A percentile compares a stretch with the other conserved stretches of the same genome.
Evolutionary conservation across 2,329 filamentous ascomycete genomes (phyloP).

Genomic region (Pyricularia pennisetigena): DNA sequence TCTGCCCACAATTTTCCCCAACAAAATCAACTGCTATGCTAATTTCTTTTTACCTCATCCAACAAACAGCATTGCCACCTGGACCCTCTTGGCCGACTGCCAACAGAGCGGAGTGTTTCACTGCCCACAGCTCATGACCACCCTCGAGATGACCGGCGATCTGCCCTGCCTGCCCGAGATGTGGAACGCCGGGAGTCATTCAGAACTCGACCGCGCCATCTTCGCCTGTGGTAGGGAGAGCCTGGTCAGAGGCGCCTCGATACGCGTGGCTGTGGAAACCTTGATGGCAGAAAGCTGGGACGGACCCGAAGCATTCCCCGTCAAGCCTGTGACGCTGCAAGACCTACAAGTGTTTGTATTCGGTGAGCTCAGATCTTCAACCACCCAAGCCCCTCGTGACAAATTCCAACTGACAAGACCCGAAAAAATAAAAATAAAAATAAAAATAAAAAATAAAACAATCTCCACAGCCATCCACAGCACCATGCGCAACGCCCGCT

Average conservation of each 20-base stretch:
- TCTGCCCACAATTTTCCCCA: too few species aligned
- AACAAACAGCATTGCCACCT: conserved; percentile 16
- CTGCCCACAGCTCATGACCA: conserved; percentile 12
- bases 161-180: conserved; percentile 14
- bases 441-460: background rate
- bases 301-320: background rate
- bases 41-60: too few species aligned
- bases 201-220: conserved; percentile 10
- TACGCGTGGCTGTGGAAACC: conserved; percentile 1
- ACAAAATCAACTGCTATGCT: too few species aligned
- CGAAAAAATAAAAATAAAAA: too few species aligned
- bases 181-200: conserved; percentile 14
- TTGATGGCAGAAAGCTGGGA: background rate
- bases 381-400: background rate
- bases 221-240: background rate
- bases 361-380: background rate
- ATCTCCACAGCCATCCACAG: conserved; percentile 3
- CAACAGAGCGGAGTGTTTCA: conserved; percentile 17
- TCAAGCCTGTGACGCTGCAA: background rate
- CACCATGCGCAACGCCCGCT: conserved; percentile 2
- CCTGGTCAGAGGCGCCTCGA: background rate
- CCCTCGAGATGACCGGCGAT: conserved; percentile 15
- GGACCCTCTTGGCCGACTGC: conserved; percentile 16
- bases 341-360: conserved; percentile 4
- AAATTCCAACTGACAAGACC: background rate